A percentile compares a stretch with the other conserved stretches of the same genome.
Conservation (phyloP, 1,139 yeast species). For the Nematodospora anomalae region DNA sequence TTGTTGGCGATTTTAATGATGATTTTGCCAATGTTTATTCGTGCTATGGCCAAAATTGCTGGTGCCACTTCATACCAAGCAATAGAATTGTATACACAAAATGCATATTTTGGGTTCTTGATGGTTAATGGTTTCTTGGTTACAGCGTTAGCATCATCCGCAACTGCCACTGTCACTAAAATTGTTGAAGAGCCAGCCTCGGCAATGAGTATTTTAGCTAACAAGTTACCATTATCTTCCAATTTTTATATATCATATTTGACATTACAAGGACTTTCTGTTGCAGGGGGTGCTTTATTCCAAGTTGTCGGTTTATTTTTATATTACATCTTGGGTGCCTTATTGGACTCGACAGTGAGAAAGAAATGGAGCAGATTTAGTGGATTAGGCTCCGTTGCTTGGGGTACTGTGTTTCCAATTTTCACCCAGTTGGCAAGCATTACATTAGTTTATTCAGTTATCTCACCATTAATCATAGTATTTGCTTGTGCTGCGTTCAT, state of each 20-base stretch:
- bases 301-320: conserved; percentile 74
- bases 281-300: conserved; percentile 76
- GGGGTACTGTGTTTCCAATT: conserved; percentile 90
- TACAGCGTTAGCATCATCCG: conserved; percentile 70
- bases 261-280: conserved; percentile 78
- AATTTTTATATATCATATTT: conserved; percentile 78
- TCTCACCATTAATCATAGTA: conserved; percentile 70
- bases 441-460: conserved; percentile 73
- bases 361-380: conserved; percentile 79
- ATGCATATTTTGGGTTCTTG: conserved; percentile 69
- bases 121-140: conserved; percentile 71
- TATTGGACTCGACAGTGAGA: conserved; percentile 81
- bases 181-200: conserved; percentile 62
- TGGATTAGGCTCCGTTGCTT: conserved; percentile 59
- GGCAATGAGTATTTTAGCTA: conserved; percentile 70
- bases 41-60: conserved; percentile 64
- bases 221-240: conserved; percentile 82
- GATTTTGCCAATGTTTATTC: conserved; percentile 76
- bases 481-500: conserved; percentile 71
- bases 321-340: conserved; percentile 64
- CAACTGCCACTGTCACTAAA: conserved; percentile 68
- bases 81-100: conserved; percentile 73
- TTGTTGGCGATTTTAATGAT: conserved; percentile 68
- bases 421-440: conserved; percentile 84
- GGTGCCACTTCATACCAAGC: conserved; percentile 67